Percentiles rank a stretch among this genome's conserved stretches.
phyloP scores from a whole-genome alignment of 441 rosid genomes.

The Gossypium laxum region DNA sequence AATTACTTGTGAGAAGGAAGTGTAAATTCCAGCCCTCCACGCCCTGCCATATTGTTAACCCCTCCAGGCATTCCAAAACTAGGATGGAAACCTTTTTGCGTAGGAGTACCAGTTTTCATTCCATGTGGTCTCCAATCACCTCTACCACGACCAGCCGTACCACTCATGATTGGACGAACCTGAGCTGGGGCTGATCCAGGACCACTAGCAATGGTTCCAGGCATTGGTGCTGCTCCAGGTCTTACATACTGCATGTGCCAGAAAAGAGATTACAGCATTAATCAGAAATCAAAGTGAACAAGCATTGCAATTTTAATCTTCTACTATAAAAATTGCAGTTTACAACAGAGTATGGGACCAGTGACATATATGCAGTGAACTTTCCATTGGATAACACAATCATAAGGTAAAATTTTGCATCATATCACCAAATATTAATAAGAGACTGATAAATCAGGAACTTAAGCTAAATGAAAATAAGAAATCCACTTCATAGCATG shows the following conservation, averaged over 20 bases:
- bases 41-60: constrained; percentile 57
- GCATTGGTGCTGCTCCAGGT: constrained; percentile 77
- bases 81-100: constrained; percentile 68
- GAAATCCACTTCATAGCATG: background rate
- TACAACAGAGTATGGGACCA: background rate
- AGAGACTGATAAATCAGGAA: background rate
- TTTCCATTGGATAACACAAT: background rate
- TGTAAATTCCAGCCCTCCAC: constrained; percentile 74
- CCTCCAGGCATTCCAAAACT: constrained; percentile 51
- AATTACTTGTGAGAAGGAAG: constrained; percentile 95
- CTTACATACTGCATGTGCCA: constrained; percentile 81
- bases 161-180: constrained; percentile 64
- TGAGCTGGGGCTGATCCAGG: constrained; percentile 57
- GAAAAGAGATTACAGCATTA: constrained; percentile 11
- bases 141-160: constrained; percentile 75
- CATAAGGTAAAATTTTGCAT: constrained; percentile 5
- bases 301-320: background rate
- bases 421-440: background rate
- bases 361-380: background rate
- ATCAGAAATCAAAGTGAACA: constrained; percentile 13
- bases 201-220: constrained; percentile 45
- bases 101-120: constrained; percentile 46
- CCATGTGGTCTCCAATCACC: constrained; percentile 89
- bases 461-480: background rate
- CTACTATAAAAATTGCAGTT: background rate